Percentiles rank a stretch among this genome's conserved stretches.
Evolutionary conservation across 179 eudicot genomes (phyloP).

Genomic region (Amaranthus tricolor): DNA sequence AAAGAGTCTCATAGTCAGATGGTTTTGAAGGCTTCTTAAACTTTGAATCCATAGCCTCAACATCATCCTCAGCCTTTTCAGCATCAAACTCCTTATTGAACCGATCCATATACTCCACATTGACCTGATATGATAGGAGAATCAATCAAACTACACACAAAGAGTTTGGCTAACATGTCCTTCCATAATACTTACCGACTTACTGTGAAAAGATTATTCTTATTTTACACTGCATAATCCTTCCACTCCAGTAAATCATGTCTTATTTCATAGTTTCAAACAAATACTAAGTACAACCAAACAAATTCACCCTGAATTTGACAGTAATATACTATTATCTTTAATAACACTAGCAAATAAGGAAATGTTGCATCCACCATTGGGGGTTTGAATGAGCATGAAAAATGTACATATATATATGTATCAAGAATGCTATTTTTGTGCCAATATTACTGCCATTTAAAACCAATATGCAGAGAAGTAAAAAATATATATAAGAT

Average conservation of each 20-base stretch:
- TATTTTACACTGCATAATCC: background rate
- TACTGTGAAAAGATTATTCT: background rate
- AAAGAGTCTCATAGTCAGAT: conserved; percentile 65
- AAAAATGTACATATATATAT: too few relatives aligned
- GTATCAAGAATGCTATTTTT: background rate
- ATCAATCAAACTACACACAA: conserved; percentile 10
- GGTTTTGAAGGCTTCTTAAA: conserved; percentile 61
- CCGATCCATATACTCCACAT: conserved; percentile 72
- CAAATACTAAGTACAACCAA: background rate
- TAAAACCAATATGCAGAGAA: background rate
- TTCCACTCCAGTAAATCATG: background rate
- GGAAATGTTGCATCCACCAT: too few relatives aligned
- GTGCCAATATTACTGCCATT: background rate
- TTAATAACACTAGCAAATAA: too few relatives aligned
- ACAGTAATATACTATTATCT: too few relatives aligned
- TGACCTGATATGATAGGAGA: conserved; percentile 43
- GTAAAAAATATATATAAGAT: background rate
- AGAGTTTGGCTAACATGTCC: background rate
- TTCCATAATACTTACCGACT: background rate
- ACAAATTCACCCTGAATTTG: too few relatives aligned
- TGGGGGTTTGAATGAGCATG: too few relatives aligned
- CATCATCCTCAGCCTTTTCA: conserved; percentile 38
- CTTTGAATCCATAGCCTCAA: conserved; percentile 32
- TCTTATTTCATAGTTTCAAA: background rate
- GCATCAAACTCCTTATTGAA: conserved; percentile 57